These are phyloP conservation scores for Paramyrothecium sp. DNA, from an alignment of 2,329 filamentous ascomycete species.

Conservation along the genomic window DNA sequence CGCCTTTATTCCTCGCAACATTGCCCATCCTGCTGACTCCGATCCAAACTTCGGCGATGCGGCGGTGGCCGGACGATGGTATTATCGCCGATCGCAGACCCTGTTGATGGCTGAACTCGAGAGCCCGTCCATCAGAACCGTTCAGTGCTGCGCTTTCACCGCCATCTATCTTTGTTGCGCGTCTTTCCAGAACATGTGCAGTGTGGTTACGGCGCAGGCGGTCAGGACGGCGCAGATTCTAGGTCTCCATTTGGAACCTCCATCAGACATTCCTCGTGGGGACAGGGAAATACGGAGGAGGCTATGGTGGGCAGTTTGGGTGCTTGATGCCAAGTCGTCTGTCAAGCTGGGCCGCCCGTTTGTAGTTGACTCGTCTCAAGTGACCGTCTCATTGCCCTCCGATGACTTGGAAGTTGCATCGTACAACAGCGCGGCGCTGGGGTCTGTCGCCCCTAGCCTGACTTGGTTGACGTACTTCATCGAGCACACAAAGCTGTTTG, in stretches of 20 bases:
- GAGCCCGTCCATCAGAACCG: conserved; percentile 42
- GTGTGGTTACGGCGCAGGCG: conserved; percentile 36
- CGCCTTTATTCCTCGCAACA: conserved; percentile 13
- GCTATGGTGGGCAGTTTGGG: conserved; percentile 52
- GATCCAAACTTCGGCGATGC: conserved; percentile 26
- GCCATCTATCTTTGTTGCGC: conserved; percentile 44
- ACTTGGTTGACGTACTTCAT: conserved; percentile 19
- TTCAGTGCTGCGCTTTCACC: conserved; percentile 46
- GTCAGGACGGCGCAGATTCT: conserved; percentile 44
- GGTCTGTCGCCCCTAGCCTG: conserved; percentile 10
- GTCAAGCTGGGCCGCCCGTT: conserved; percentile 47
- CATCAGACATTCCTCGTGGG: conserved; percentile 22
- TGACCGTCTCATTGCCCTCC: conserved; percentile 33
- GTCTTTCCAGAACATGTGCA: conserved; percentile 46
- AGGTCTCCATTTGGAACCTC: conserved; percentile 46
- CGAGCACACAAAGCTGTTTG: conserved; percentile 10
- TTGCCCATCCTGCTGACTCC: background rate
- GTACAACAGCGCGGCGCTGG: conserved; percentile 10
- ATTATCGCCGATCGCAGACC: conserved; percentile 44
- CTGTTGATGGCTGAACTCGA: conserved; percentile 44
- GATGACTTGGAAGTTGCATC: conserved; percentile 12
- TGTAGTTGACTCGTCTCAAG: conserved; percentile 26
- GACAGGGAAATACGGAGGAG: conserved; percentile 44
- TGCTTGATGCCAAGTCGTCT: conserved; percentile 43
- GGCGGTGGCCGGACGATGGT: conserved; percentile 41